Evolutionary conservation across 2,329 filamentous ascomycete genomes (phyloP), one percentile per base, ranked within the genome.

Genomic region (Aspergillus fischeri): DNA sequence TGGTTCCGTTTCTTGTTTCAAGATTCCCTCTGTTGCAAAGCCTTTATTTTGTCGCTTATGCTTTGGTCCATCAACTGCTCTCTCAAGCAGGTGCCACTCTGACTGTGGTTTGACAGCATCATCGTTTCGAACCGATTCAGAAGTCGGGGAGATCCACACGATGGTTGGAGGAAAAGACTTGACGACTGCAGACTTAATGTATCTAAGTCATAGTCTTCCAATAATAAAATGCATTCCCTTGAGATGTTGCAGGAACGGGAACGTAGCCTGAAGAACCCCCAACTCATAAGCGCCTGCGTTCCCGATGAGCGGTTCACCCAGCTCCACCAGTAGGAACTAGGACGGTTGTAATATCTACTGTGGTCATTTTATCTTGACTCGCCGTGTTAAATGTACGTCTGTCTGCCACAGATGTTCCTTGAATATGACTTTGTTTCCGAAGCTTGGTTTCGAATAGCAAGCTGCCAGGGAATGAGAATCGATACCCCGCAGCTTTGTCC

Each of bases 271-370:
- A 58, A 55, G 60, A 53, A 65, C 67, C 66, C 67, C 63, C 66
- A 66, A 65, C 60, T 60, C 58, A 61, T 73, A 72, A 72, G 71
- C 71, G 70, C 70, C 70, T 59, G 60, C 65, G 60, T 58, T 63
- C 55, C 63, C 62, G 61, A 62, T 64, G 61, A 73, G 70, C 67
- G 68, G 65, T 64, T 72, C 65, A 65, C 63, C 63, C 63, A 14
- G 61, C 64, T 61, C 64, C 65, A 60, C 58, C 59, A 60, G 21
- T n/a, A n/a, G 27, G 10, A 20, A 35, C 24, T 10, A 51, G 32
- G 24, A 27, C 8, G 44, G 24, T n/a, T 8, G 21, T 14, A 10
- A 21, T 47, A 21, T 47, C 6, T 17, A 35, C 32, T 35, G 32
- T 6, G 14, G 14, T 14, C 14, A 17, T 17, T 38, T 7, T 38